phyloP scores from a whole-genome alignment of 1,284 basidiomycete genomes.

The Boletus sp. region DNA sequence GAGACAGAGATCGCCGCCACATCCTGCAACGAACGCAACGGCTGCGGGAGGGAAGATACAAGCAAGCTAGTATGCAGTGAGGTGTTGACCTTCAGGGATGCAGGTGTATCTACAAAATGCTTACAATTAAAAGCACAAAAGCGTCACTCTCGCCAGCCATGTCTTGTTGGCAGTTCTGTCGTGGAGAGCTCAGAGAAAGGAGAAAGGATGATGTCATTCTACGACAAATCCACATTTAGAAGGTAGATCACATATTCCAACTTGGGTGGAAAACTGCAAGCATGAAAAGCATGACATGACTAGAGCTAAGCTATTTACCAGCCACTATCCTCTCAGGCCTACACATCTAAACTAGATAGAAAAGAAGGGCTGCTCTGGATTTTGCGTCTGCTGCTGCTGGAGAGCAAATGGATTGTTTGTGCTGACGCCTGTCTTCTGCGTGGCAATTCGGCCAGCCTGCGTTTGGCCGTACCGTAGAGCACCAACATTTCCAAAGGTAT shows the following conservation, averaged over 20 bases:
- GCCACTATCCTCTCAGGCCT: not conserved
- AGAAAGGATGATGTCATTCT: conserved; percentile 26
- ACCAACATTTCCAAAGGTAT: conserved; percentile 92
- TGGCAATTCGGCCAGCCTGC: conserved; percentile 52
- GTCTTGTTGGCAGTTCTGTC: not conserved
- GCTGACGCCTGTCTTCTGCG: conserved; percentile 55
- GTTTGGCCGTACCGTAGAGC: conserved; percentile 71
- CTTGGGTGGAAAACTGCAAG: conserved; percentile 8
- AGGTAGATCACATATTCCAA: conserved; percentile 5
- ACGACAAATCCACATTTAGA: conserved; percentile 17
- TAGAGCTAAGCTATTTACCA: conserved; percentile 11
- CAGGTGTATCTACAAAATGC: not conserved
- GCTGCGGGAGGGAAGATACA: conserved; percentile 22
- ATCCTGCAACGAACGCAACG: conserved; percentile 54
- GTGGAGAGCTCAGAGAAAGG: not conserved
- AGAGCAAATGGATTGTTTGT: conserved; percentile 74
- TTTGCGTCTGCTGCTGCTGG: conserved; percentile 55
- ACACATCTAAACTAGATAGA: conserved; percentile 46
- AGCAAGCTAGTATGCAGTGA: conserved; percentile 50
- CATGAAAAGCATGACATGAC: conserved; percentile 15
- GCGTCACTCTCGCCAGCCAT: conserved; percentile 25
- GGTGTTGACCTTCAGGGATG: not conserved
- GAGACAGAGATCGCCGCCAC: conserved; percentile 62
- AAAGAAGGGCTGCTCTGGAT: conserved; percentile 80
- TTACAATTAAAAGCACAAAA: conserved; percentile 20